Percentiles rank a stretch among this genome's conserved stretches.
phyloP scores from a whole-genome alignment of 345 rosid species.

The Euphorbia peplus region DNA sequence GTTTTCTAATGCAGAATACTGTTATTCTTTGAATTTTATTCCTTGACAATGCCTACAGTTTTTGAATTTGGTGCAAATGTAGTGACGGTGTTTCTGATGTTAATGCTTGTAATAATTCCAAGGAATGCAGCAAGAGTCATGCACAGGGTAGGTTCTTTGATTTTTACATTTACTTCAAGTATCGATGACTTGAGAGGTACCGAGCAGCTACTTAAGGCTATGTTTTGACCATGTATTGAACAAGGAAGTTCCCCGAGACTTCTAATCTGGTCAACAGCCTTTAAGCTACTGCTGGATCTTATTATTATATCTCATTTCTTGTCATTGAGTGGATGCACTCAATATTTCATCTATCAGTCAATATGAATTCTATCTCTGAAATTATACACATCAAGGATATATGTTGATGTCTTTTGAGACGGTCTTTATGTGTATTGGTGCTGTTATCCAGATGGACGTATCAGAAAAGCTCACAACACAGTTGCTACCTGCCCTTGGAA shows the following conservation, averaged over 20 bases:
- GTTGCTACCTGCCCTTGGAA: constrained; percentile 57
- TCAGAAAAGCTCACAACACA: constrained; percentile 46
- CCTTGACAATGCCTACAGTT: constrained; percentile 53
- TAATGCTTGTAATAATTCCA: constrained; percentile 39
- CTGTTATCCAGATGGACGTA: constrained; percentile 38
- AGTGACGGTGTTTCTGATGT: constrained; percentile 47
- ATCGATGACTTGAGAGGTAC: background rate
- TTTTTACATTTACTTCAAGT: background rate
- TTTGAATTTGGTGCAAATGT: constrained; percentile 59
- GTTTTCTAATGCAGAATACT: background rate
- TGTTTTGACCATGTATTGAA: background rate
- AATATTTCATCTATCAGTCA: background rate
- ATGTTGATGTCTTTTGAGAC: background rate
- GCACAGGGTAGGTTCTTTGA: constrained; percentile 41
- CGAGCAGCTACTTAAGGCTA: background rate
- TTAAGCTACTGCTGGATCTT: background rate
- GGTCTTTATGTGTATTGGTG: constrained; percentile 10
- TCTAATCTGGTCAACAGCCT: background rate
- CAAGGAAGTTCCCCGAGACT: background rate
- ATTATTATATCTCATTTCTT: too few species aligned
- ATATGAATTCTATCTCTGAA: background rate
- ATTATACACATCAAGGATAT: background rate
- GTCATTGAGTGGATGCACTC: background rate
- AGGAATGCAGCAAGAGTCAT: constrained; percentile 27
- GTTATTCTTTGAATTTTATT: constrained; percentile 14